These are phyloP conservation scores for Fomitopsis betulina DNA, from an alignment of 1,284 basidiomycete genomes.

Conservation along the genomic window DNA sequence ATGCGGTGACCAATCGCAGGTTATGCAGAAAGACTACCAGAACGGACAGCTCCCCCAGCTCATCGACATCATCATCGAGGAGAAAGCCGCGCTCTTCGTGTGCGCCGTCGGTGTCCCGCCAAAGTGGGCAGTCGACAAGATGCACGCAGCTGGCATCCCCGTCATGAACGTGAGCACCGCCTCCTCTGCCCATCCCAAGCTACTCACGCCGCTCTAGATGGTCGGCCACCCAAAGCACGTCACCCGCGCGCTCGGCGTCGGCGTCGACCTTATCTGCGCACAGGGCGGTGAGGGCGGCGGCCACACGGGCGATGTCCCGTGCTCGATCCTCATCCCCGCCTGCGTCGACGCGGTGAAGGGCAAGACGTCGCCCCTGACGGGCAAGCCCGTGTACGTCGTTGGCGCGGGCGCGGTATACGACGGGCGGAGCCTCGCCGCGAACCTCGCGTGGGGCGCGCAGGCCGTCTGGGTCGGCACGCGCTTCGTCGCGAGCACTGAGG, in stretches of 20 bases:
- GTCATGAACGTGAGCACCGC: slow-evolving; percentile 68
- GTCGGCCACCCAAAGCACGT: slow-evolving; percentile 89
- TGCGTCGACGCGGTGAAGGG: slow-evolving; percentile 80
- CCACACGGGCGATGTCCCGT: slow-evolving; percentile 72
- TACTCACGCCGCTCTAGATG: slow-evolving; percentile 45
- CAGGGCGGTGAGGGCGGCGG: slow-evolving; percentile 88
- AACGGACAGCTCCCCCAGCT: slow-evolving; percentile 77
- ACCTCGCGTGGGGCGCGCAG: slow-evolving; percentile 80
- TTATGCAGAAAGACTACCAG: slow-evolving; percentile 70
- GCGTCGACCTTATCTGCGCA: slow-evolving; percentile 86
- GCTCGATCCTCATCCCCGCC: slow-evolving; percentile 78
- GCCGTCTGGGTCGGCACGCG: slow-evolving; percentile 72
- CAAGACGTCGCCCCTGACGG: slow-evolving; percentile 71
- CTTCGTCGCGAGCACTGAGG: slow-evolving; percentile 82
- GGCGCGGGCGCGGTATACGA: slow-evolving; percentile 87
- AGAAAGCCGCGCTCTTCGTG: slow-evolving; percentile 79
- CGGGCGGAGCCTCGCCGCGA: slow-evolving; percentile 82
- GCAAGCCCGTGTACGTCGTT: slow-evolving; percentile 75
- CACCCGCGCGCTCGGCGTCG: slow-evolving; percentile 71
- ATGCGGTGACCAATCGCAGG: neutral
- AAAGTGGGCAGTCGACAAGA: slow-evolving; percentile 66
- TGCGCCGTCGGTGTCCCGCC: slow-evolving; percentile 86
- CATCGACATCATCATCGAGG: slow-evolving; percentile 84
- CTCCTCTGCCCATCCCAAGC: neutral
- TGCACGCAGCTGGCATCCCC: slow-evolving; percentile 78